Evolutionary conservation across 768 basidiomycete species (phyloP).

Genomic region (Bullera alba): DNA sequence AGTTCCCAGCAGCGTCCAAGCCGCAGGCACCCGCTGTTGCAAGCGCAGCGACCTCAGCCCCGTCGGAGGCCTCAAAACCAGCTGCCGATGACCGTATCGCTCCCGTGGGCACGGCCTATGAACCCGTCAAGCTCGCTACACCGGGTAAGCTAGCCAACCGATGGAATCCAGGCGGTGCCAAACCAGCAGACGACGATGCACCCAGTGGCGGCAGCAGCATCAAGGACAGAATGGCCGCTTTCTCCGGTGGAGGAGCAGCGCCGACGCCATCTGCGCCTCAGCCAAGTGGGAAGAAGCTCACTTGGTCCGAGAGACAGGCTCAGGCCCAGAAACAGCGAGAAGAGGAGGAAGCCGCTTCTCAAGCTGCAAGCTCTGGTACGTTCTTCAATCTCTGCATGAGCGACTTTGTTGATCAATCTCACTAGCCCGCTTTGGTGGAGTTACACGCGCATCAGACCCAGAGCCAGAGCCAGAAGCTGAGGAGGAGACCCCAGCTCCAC

Average conservation of each 20-base stretch:
- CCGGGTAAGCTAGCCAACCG: constrained; percentile 82
- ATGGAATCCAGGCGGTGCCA: constrained; percentile 36
- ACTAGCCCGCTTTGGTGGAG: constrained; percentile 44
- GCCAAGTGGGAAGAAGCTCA: constrained; percentile 61
- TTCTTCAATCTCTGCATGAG: not conserved
- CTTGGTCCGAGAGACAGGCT: constrained; percentile 90
- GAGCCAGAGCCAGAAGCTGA: not conserved
- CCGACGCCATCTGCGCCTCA: constrained; percentile 3
- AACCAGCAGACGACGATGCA: constrained; percentile 11
- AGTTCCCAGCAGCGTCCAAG: constrained; percentile 6
- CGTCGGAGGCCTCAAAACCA: constrained; percentile 56
- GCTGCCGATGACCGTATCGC: constrained; percentile 73
- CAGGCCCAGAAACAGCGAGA: constrained; percentile 78
- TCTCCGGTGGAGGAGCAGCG: constrained; percentile 28
- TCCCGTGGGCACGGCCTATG: constrained; percentile 79
- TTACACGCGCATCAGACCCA: not conserved
- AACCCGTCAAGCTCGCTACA: constrained; percentile 72
- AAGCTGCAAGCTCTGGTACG: constrained; percentile 28
- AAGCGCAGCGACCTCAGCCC: constrained; percentile 28
- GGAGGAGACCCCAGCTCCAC: constrained; percentile 17
- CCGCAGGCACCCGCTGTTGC: constrained; percentile 9
- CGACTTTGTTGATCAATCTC: not conserved
- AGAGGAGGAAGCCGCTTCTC: constrained; percentile 59
- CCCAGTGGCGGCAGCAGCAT: constrained; percentile 13
- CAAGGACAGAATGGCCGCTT: constrained; percentile 38